Evolutionary conservation across 1,284 basidiomycete genomes (phyloP), one percentile per base, ranked within the genome.

Genomic region (Trametes sp.): DNA sequence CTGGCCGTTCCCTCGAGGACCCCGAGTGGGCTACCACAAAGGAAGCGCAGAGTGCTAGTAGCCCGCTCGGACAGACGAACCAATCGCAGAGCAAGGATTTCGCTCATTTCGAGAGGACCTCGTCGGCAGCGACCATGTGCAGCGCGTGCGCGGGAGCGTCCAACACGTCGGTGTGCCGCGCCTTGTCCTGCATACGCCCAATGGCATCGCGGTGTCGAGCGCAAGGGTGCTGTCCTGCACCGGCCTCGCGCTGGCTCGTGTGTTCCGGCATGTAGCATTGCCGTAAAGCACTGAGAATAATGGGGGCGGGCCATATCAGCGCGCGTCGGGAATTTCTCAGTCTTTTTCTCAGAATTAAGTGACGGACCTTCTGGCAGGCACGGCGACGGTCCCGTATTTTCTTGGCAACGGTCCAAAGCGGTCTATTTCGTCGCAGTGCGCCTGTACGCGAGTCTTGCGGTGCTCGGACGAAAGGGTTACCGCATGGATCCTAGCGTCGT

Each of bases 91-190:
- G 21, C 29, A 19, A 33, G 48, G 0, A 44, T 51, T 51, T 23
- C 21, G 45, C 2, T 10, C 2, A 35, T 26, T 19, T 10, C 21
- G 29, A 7, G 19, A 46, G 36, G 2, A 29, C n/a, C 9, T 31
- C 7, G 26, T 21, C 19, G 35, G 33, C 29, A 36, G 10, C 35
- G 35, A 21, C 26, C 23, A 21, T 31, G n/a, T 24, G 49, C 35
- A 42, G 38, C 48, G 26, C 31, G 33, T 38, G 9, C 38, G 56
- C 48, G 56, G 38, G 56, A 58, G 56, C 49, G 48, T 44, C 56
- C 56, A 44, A 23, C 31, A 33, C 38, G 56, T 58, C 56, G 56
- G 56, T 33, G 56, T 58, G 56, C 23, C 31, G 38, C 10, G n/a
- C 52, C 6, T 24, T 19, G 16, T 11, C 26, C 9, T 21, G 9